Base-by-base conservation (phyloP, 176 grass and related monocot genomes). In the Cenchrus purpureus region DNA sequence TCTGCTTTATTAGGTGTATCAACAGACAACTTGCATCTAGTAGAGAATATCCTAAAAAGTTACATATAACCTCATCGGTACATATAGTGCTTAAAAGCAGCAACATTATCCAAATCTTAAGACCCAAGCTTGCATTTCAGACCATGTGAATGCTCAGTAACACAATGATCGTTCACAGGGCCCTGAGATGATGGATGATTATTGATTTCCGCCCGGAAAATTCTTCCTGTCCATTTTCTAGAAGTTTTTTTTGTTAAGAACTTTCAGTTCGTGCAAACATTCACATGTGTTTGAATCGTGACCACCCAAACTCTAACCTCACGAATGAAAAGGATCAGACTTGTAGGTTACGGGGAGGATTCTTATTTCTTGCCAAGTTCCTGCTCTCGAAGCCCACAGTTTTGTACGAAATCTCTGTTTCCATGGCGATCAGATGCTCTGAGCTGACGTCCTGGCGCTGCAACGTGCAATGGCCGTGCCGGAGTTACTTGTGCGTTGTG, bases 131-230 rank as follows among this genome's bases (percentile, higher is more conserved):
- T 49, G 58, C 64, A 46, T 62, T 68, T n/a, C 44, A 58, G 59
- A 2, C 53, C 4, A 79, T 40, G 6, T 53, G 29, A 45, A 12
- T 45, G n/a, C 12, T 29, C 12, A 43, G 20, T 5, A 9, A 40
- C 13, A 10, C 11, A 7, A 44, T 9, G 69, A 60, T 66, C 31
- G 13, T 66, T 73, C 68, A 91, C 10, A 88, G 49, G 49, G 49
- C 10, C 11, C 49, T 51, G 49, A 51, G 8, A 51, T 51, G 49
- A 51, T 51, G 0, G 10, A 51, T 11, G 49, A 50, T 25, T 25
- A 25, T 25, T 25, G 34, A 40, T 40, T 40, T 40, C 37, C 37
- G 37, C 3, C 37, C 37, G 37, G 37, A 40, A 40, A 2, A 40
- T 40, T 4, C 3, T 40, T 40, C 37, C 37, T 40, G 0, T 4